Base-by-base conservation (phyloP, 2,329 filamentous ascomycete species). In the Fusarium odoratissimum region DNA sequence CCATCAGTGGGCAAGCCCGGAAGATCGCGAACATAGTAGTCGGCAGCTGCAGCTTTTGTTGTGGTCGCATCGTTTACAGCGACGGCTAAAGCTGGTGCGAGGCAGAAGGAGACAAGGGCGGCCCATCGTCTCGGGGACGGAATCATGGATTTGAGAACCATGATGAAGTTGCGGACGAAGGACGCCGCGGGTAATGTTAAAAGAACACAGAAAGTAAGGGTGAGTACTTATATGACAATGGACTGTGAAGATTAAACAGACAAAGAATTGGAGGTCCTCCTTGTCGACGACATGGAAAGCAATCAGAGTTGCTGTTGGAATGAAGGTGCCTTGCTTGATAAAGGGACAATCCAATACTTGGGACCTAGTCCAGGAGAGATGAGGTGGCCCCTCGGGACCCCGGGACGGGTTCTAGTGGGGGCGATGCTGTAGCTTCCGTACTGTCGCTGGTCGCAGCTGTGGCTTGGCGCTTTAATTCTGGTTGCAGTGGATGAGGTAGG, bases 1-100 rank as follows among this genome's bases (percentile, higher is more conserved):
- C 90, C 76, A 59, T 92, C 75, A 19, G 90, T 86, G 14, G 97
- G 95, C 61, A 93, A 91, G 37, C 97, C 96, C 10, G 96, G 96
- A 25, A 99, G 87, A 13, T 91, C 90, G 77, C 90, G 91, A 60
- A 99, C 92, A 84, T 92, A 98, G 83, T 98, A 99, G 82, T 99
- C 95, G 37, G 92, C 93, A 25, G 84, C 81, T 54, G 77, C 74
- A 33, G 76, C 73, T 28, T 79, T 79, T 28, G 75, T 81, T 66
- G 41, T n/a, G 10, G 41, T 68, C 35, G 41, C 46, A 25, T 74
- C 72, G 23, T 77, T 74, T 23, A 76, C 79, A 16, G 75, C 58
- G 56, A 78, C 78, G 62, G 77, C 78, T 65, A 84, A 71, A 21
- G 80, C 76, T 28, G 84, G 80, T 77, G 84, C 85, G 41, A 89